A percentile compares a stretch with the other conserved stretches of the same genome.
phyloP scores from a whole-genome alignment of 1,139 yeast species.

The Suhomyces kunorum region DNA sequence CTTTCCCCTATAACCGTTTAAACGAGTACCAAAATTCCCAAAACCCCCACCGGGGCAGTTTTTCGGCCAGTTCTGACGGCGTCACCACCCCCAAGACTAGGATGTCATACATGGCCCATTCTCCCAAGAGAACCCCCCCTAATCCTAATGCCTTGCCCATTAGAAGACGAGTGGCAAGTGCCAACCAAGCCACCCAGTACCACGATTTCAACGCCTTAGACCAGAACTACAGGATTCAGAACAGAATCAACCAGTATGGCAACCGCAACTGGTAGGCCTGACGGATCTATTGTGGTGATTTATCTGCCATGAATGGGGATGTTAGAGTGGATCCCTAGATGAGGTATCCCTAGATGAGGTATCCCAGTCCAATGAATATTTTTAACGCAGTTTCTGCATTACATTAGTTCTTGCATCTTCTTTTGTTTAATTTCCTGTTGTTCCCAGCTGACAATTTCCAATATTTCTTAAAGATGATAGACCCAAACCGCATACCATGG shows the following conservation, averaged over 20 bases:
- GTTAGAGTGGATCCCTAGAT: too few species aligned
- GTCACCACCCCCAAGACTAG: conserved; percentile 19
- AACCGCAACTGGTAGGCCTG: conserved; percentile 16
- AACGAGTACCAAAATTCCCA: conserved; percentile 13
- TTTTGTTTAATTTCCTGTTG: too few species aligned
- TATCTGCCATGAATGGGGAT: not conserved
- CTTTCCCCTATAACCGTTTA: conserved; percentile 15
- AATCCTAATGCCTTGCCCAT: conserved; percentile 12
- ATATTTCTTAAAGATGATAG: too few species aligned
- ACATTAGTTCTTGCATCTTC: too few species aligned
- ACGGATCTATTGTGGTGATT: too few species aligned
- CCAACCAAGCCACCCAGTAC: conserved; percentile 7
- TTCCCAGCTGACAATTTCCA: too few species aligned
- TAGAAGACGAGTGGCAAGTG: conserved; percentile 16
- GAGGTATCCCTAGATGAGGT: too few species aligned
- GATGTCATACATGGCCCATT: conserved; percentile 19
- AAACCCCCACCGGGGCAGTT: conserved; percentile 4
- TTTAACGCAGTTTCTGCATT: too few species aligned
- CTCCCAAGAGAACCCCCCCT: conserved; percentile 22
- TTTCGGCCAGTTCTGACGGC: not conserved
- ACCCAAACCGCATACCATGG: too few species aligned
- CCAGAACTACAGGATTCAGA: conserved; percentile 17
- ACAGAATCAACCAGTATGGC: conserved; percentile 17
- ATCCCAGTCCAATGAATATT: too few species aligned
- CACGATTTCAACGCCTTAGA: conserved; percentile 13